These are phyloP conservation scores for Carallia brachiata DNA, from an alignment of 345 rosid genomes.

Conservation along the genomic window DNA sequence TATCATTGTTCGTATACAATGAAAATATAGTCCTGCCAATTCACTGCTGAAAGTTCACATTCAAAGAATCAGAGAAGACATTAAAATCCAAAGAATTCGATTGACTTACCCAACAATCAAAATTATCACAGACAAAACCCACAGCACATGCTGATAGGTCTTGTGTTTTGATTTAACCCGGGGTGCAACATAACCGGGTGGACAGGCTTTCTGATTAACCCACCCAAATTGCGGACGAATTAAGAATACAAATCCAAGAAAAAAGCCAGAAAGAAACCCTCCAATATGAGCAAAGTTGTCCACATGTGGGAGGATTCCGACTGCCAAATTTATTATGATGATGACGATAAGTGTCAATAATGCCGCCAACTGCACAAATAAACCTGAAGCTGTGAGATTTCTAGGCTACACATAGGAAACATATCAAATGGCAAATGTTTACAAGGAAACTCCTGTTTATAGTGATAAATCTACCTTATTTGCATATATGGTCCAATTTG, in stretches of 20 bases:
- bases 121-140: conserved; percentile 64
- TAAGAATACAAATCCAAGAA: conserved; percentile 81
- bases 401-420: not conserved
- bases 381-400: conserved; percentile 1
- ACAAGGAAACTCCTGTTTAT: not conserved
- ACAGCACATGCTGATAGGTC: conserved; percentile 64
- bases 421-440: not conserved
- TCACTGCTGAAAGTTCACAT: too few relatives aligned
- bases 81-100: not conserved
- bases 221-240: conserved; percentile 90
- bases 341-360: conserved; percentile 70
- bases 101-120: conserved; percentile 64
- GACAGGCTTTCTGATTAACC: conserved; percentile 53
- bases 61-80: too few relatives aligned
- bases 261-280: conserved; percentile 81
- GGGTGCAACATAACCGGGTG: conserved; percentile 35
- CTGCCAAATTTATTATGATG: conserved; percentile 74
- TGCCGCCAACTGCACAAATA: conserved; percentile 49
- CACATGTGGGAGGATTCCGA: conserved; percentile 89
- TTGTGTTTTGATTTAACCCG: conserved; percentile 55
- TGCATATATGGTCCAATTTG: conserved; percentile 87
- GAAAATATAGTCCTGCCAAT: too few relatives aligned
- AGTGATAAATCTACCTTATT: conserved; percentile 52
- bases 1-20: too few relatives aligned
- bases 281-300: conserved; percentile 99